Evolutionary conservation across 305 asterid genomes (phyloP), one percentile per base, ranked within the genome.

Genomic region (Rubia peregrina): DNA sequence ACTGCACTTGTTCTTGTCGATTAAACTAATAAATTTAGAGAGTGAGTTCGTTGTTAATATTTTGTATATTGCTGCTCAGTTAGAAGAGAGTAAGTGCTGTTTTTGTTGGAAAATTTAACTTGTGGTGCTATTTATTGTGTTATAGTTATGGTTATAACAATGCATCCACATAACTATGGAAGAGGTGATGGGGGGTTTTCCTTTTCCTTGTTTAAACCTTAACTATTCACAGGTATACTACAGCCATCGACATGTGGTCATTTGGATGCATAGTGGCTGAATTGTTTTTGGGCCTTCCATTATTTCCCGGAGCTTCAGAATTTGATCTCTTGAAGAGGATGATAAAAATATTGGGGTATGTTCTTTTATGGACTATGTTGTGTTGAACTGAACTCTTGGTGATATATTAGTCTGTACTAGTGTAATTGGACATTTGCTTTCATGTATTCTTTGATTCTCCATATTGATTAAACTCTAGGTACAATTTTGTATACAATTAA

Each of bases 201-300:
- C 30, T n/a, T 56, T 51, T 6, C 5, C 30, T 33, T 44, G 69
- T 26, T 72, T 67, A 33, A 76, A 75, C 89, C 91, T 89, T 89
- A 85, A 89, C 73, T 82, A 71, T 66, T 68, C 80, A 76, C 84
- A 94, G 99, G 72, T 94, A 95, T 80, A 90, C 90, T 36, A 91
- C 98, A 72, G 96, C 96, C 72, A 95, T 95, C 72, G 99, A 95
- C 85, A 91, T 95, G 99, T 95, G 99, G 99, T 95, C 99, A 75
- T 88, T 95, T 82, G 99, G 99, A 76, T 95, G 99, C 88, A 90
- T 95, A 36, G 95, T 95, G 74, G 99, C 99, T 73, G 99, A 95
- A 80, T 79, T 95, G 70, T 95, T 88, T 86, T 79, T 91, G 36
- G 98, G 98, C 69, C 88, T 91, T 73, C 99, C 99, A 49, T 82